phyloP scores from a whole-genome alignment of 176 grass and related monocot genomes.

The Oryza glumipatula region DNA sequence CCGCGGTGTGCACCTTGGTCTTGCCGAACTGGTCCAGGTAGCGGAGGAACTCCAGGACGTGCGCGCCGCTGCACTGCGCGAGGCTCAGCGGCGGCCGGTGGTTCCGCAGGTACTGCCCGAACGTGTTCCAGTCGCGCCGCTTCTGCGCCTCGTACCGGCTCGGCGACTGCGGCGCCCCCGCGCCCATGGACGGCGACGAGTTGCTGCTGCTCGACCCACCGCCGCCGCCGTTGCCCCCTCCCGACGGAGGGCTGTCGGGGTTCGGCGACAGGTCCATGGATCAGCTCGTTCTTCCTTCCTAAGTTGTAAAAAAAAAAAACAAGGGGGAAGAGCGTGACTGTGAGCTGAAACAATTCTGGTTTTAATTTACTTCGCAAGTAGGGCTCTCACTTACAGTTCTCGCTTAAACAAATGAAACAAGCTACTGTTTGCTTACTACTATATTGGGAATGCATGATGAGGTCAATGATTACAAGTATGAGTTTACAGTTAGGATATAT shows the following conservation, averaged over 20 bases:
- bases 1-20: conserved; percentile 80
- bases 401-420: conserved; percentile 26
- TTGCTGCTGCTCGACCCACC: conserved; percentile 37
- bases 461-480: conserved; percentile 41
- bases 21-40: conserved; percentile 97
- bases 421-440: conserved; percentile 4
- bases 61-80: conserved; percentile 77
- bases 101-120: conserved; percentile 81
- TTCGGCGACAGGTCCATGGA: conserved; percentile 56
- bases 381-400: conserved; percentile 10
- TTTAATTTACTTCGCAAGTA: conserved; percentile 28
- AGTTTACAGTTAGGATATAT: neutral
- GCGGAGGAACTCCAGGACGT: conserved; percentile 91
- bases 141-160: conserved; percentile 81
- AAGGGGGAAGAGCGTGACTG: neutral
- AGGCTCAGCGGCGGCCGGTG: conserved; percentile 72
- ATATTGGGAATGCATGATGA: conserved; percentile 33
- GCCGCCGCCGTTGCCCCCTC: conserved; percentile 29
- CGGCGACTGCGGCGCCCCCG: conserved; percentile 51
- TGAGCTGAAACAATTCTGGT: conserved; percentile 48
- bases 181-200: conserved; percentile 42
- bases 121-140: conserved; percentile 76
- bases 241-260: conserved; percentile 55
- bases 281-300: conserved; percentile 32
- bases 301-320: neutral